These are phyloP conservation scores for Vicia faba DNA, from an alignment of 306 rosid species.

Conservation along the genomic window DNA sequence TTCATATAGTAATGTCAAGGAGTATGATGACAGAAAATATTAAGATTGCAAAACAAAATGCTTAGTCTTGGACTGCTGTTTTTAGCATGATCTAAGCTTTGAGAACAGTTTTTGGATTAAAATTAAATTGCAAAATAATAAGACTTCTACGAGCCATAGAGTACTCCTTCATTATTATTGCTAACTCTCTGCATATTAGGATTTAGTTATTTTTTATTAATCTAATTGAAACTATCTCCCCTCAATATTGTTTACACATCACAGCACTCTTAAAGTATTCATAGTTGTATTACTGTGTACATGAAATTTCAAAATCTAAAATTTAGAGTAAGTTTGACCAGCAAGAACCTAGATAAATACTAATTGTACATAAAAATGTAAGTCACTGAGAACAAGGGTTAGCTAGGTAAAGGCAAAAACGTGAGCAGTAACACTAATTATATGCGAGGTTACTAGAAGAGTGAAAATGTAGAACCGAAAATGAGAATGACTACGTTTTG, in stretches of 20 bases:
- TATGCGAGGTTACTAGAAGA: not conserved
- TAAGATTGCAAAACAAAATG: constrained; percentile 29
- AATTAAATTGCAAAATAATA: constrained; percentile 10
- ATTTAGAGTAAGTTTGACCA: constrained; percentile 29
- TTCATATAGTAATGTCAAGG: constrained; percentile 26
- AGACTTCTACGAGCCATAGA: constrained; percentile 14
- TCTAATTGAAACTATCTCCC: constrained; percentile 11
- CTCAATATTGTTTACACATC: constrained; percentile 5
- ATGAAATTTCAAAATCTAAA: constrained; percentile 4
- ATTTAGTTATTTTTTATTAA: not conserved
- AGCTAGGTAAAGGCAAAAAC: constrained; percentile 7
- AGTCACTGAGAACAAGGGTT: constrained; percentile 10
- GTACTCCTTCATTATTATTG: not conserved
- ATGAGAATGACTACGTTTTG: not conserved
- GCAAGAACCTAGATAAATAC: constrained; percentile 16
- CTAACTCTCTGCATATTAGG: constrained; percentile 10
- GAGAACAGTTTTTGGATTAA: constrained; percentile 2
- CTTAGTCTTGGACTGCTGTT: constrained; percentile 14
- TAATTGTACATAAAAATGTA: constrained; percentile 9
- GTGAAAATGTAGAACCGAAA: constrained; percentile 18
- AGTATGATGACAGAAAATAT: constrained; percentile 10
- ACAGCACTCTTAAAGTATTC: constrained; percentile 18
- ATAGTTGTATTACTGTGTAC: constrained; percentile 13
- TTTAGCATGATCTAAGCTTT: not conserved
- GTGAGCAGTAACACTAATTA: not conserved